Conservation (phyloP, 2,329 filamentous ascomycete species). For the Trichothecium roseum region DNA sequence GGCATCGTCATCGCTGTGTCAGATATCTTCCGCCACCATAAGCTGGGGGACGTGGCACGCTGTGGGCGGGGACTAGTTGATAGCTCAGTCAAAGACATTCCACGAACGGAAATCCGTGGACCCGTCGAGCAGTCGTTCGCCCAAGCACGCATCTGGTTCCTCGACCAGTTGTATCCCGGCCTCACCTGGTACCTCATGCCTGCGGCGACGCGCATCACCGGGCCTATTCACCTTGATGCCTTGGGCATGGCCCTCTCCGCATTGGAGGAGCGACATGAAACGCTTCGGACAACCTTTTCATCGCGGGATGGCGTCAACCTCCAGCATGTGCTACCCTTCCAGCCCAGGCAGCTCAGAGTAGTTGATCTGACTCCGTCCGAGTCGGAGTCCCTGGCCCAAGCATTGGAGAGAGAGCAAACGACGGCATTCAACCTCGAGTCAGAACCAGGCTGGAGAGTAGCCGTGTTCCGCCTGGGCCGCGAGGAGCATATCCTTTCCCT, state of each 20-base stretch:
- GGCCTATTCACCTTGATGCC: slow-evolving; percentile 7
- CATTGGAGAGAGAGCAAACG: slow-evolving; percentile 3
- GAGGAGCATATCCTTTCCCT: slow-evolving; percentile 7
- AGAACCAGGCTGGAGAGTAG: slow-evolving; percentile 8
- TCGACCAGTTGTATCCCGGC: slow-evolving; percentile 10
- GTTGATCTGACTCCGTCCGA: slow-evolving; percentile 4
- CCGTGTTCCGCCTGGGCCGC: slow-evolving; percentile 3
- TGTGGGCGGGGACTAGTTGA: not conserved
- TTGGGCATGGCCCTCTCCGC: slow-evolving; percentile 6
- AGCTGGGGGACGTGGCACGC: not conserved
- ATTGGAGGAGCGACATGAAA: slow-evolving; percentile 11
- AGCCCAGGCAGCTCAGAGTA: slow-evolving; percentile 1
- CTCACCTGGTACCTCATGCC: slow-evolving; percentile 11
- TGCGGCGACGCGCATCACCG: slow-evolving; percentile 6
- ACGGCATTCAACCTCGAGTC: slow-evolving; percentile 5
- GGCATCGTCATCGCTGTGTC: not conserved
- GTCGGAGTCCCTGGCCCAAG: not conserved
- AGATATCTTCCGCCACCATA: slow-evolving; percentile 2
- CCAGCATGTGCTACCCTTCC: slow-evolving; percentile 4
- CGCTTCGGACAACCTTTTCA: slow-evolving; percentile 10
- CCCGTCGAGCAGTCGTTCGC: slow-evolving; percentile 13
- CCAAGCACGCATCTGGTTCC: slow-evolving; percentile 12
- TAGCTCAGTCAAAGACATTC: slow-evolving; percentile 1
- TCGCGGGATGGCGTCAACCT: slow-evolving; percentile 5
- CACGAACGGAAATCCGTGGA: not conserved